These are phyloP conservation scores for Phlyctochytrium arcticum DNA, from an alignment of 192 early-diverging fungal species.

Conservation along the genomic window DNA sequence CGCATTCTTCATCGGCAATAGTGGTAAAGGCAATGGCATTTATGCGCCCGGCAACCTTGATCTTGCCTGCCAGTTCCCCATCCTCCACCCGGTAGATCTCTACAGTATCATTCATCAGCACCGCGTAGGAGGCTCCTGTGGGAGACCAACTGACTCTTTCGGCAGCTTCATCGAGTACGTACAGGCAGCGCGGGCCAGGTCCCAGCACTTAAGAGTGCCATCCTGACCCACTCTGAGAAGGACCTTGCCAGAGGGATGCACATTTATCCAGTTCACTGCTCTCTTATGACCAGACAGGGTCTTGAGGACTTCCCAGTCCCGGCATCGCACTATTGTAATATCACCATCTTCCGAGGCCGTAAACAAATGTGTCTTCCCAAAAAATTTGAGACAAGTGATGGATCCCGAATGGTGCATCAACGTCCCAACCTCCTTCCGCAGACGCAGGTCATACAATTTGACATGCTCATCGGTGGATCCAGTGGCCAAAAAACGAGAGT, in stretches of 20 bases:
- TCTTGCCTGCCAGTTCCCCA: constrained; percentile 16
- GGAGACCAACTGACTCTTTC: constrained; percentile 37
- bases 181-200: constrained; percentile 38
- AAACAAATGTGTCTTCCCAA: constrained; percentile 78
- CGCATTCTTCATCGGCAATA: too few relatives aligned
- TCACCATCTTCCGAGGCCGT: constrained; percentile 85
- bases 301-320: constrained; percentile 96
- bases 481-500: constrained; percentile 73
- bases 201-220: constrained; percentile 45
- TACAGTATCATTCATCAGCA: constrained; percentile 33
- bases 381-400: constrained; percentile 81
- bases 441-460: constrained; percentile 82
- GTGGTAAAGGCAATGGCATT: constrained; percentile 25
- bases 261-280: constrained; percentile 71
- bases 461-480: constrained; percentile 96
- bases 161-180: constrained; percentile 37
- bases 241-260: constrained; percentile 95
- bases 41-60: constrained; percentile 21
- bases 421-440: constrained; percentile 84
- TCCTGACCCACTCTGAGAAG: constrained; percentile 72
- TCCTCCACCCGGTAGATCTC: constrained; percentile 21
- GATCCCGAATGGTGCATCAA: constrained; percentile 90
- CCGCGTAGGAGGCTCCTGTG: constrained; percentile 29
- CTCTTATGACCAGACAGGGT: constrained; percentile 68
- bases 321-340: constrained; percentile 84